phyloP scores from a whole-genome alignment of 352 stramenopile species.

The Phytophthora constricta region DNA sequence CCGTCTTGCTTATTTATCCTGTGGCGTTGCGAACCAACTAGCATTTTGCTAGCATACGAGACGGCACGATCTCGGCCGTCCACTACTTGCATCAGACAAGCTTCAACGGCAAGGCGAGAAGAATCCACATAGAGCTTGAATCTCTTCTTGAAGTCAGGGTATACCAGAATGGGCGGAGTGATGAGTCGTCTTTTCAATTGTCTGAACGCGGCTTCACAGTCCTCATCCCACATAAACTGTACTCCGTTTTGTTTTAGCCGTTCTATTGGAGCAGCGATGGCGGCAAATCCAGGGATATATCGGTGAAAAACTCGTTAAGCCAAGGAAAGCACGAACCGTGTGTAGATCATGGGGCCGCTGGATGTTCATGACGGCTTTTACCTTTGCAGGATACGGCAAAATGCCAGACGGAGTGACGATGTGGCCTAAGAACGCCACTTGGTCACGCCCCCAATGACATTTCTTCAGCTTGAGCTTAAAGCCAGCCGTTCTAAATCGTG shows the following conservation, averaged over 20 bases:
- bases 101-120: background rate
- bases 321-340: slow-evolving; percentile 1
- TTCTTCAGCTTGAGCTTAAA: slow-evolving; percentile 9
- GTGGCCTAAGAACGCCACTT: slow-evolving; percentile 2
- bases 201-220: slow-evolving; percentile 5
- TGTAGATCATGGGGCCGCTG: background rate
- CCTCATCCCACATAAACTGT: background rate
- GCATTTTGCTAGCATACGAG: slow-evolving; percentile 6
- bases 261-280: background rate
- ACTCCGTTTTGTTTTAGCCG: background rate
- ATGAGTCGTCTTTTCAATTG: background rate
- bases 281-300: slow-evolving; percentile 1
- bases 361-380: slow-evolving; percentile 1
- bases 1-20: slow-evolving; percentile 4
- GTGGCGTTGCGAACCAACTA: background rate
- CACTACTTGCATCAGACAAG: slow-evolving; percentile 2
- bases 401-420: slow-evolving; percentile 3
- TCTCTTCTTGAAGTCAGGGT: slow-evolving; percentile 7
- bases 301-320: slow-evolving; percentile 2
- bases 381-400: background rate
- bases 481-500: background rate
- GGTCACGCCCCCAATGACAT: slow-evolving; percentile 3
- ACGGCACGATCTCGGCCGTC: slow-evolving; percentile 1
- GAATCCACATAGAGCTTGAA: slow-evolving; percentile 5
- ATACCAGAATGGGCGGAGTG: background rate